phyloP scores from a whole-genome alignment of 1,139 yeast species.

The Saccharomyces hybrid region DNA sequence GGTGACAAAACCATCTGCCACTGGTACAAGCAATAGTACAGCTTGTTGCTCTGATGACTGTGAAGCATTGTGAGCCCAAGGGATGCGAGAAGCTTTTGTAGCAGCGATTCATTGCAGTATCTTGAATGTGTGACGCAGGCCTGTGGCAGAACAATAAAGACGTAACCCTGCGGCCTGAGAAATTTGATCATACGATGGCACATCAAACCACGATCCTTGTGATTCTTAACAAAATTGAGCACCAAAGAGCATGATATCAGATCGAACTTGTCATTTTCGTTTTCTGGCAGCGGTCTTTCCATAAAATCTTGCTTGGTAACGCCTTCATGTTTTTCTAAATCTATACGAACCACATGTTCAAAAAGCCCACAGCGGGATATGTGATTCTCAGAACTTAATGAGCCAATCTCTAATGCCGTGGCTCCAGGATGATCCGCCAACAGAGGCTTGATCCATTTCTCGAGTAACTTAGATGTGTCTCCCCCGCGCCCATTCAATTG shows the following conservation, averaged over 20 bases:
- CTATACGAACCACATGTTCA: conserved; percentile 52
- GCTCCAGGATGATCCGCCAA: background rate
- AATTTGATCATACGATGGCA: conserved; percentile 52
- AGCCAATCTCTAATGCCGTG: conserved; percentile 73
- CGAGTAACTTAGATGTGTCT: conserved; percentile 71
- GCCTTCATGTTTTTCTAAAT: conserved; percentile 50
- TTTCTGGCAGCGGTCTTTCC: conserved; percentile 56
- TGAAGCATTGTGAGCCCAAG: conserved; percentile 52
- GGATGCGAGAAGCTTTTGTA: conserved; percentile 40
- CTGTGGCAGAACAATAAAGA: conserved; percentile 78
- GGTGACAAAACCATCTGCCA: conserved; percentile 22
- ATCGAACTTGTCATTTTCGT: conserved; percentile 44
- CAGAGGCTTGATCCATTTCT: conserved; percentile 52
- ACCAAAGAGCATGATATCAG: conserved; percentile 79
- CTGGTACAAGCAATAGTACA: conserved; percentile 68
- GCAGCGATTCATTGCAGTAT: conserved; percentile 33
- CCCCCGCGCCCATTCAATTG: conserved; percentile 77
- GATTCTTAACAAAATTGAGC: conserved; percentile 76
- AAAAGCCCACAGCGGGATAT: conserved; percentile 55
- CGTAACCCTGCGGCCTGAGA: conserved; percentile 33
- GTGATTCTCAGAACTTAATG: conserved; percentile 57
- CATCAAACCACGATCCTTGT: conserved; percentile 70
- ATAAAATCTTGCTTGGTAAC: conserved; percentile 78
- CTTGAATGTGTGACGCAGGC: conserved; percentile 83
- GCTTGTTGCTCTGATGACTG: conserved; percentile 57